Evolutionary conservation across 2,329 filamentous ascomycete species (phyloP).

Genomic region (Talaromyces sp.): DNA sequence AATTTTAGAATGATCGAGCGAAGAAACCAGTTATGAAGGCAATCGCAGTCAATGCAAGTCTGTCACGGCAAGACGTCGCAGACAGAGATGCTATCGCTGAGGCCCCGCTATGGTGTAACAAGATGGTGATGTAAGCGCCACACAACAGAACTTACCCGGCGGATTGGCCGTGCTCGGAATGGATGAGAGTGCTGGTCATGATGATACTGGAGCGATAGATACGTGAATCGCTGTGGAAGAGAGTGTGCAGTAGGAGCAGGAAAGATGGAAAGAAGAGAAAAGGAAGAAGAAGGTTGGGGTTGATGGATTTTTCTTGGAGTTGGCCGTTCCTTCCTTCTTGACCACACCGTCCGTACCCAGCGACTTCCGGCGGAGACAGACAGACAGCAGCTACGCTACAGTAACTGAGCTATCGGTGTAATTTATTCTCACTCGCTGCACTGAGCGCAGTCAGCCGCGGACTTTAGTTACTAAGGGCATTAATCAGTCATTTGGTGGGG

Average conservation of each 20-base stretch:
- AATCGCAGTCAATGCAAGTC: background rate
- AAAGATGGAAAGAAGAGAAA: background rate
- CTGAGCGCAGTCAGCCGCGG: conserved; percentile 5
- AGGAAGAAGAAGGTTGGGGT: conserved; percentile 9
- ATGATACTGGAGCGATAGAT: conserved; percentile 20
- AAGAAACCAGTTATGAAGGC: background rate
- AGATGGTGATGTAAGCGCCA: conserved; percentile 41
- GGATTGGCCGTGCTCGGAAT: conserved; percentile 50
- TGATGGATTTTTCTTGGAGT: conserved; percentile 2
- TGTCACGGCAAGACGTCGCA: background rate
- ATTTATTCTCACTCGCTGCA: too few species aligned
- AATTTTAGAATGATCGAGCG: background rate
- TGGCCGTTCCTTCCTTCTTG: background rate
- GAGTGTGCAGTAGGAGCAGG: background rate
- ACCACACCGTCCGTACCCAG: conserved; percentile 20
- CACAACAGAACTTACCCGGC: conserved; percentile 50
- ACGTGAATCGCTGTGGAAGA: background rate
- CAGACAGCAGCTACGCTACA: background rate
- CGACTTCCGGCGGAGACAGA: conserved; percentile 19
- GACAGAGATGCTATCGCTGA: conserved; percentile 5
- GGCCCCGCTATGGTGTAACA: conserved; percentile 16
- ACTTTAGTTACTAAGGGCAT: conserved; percentile 8
- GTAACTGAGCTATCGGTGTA: conserved; percentile 1
- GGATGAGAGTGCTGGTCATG: conserved; percentile 55
- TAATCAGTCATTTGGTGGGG: conserved; percentile 18